A percentile compares a stretch with the other conserved stretches of the same genome.
Conservation (phyloP, 768 basidiomycete species). For the Trametes punicea region DNA sequence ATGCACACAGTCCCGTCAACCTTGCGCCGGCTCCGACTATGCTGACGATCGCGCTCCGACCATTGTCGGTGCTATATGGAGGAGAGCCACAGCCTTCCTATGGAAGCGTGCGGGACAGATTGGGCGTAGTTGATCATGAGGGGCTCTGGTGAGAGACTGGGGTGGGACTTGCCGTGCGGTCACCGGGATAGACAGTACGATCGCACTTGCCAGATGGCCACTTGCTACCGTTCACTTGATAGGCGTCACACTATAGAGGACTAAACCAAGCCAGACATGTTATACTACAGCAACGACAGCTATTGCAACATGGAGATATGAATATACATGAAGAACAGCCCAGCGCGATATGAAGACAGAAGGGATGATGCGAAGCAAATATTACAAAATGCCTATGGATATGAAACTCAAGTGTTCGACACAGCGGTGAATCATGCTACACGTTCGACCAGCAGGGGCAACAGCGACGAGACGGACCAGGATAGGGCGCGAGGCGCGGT, state of each 20-base stretch:
- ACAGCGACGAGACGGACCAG: conserved; percentile 16
- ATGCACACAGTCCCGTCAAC: not conserved
- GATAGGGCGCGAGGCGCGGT: conserved; percentile 18
- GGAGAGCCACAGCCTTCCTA: not conserved
- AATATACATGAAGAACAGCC: conserved; percentile 21
- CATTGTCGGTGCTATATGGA: not conserved
- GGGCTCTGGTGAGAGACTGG: no score
- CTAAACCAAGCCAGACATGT: conserved; percentile 26
- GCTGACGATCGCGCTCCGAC: not conserved
- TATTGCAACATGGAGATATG: conserved; percentile 19
- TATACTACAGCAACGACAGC: conserved; percentile 24
- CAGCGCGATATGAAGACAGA: conserved; percentile 19
- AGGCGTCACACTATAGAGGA: not conserved
- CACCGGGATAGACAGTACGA: no score
- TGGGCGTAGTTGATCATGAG: no score
- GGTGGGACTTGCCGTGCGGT: no score
- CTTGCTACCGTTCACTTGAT: not conserved
- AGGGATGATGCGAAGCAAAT: conserved; percentile 19
- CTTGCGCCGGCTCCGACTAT: not conserved
- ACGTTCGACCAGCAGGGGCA: conserved; percentile 25
- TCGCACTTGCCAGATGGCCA: no score
- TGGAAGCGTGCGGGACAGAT: no score
- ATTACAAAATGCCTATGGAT: conserved; percentile 29
- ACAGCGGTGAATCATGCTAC: conserved; percentile 26
- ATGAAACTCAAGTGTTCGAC: conserved; percentile 26